These are phyloP conservation scores for Eremochloa ophiuroides DNA, from an alignment of 176 grass and related monocot genomes.

Conservation along the genomic window DNA sequence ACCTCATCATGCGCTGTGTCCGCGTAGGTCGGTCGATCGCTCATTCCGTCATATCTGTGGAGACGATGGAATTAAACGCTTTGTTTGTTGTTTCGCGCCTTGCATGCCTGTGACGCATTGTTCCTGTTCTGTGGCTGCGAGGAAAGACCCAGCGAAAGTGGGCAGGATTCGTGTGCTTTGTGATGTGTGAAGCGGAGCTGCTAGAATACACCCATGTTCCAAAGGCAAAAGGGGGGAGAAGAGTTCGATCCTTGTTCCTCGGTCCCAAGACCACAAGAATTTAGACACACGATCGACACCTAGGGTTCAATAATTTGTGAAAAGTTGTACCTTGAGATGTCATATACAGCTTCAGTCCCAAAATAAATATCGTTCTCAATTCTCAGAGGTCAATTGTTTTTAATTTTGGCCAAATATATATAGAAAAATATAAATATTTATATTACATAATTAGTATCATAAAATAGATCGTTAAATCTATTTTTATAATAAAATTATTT, in stretches of 20 bases:
- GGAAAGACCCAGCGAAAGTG: neutral
- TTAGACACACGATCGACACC: neutral
- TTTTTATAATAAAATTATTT: too few relatives aligned
- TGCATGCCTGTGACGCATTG: neutral
- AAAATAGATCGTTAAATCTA: too few relatives aligned
- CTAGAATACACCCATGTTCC: neutral
- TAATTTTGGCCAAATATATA: too few relatives aligned
- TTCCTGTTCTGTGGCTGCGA: conserved; percentile 21
- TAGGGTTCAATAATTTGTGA: neutral
- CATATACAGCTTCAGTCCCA: too few relatives aligned
- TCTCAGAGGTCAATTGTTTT: too few relatives aligned
- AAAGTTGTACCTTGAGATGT: neutral
- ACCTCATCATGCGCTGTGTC: neutral
- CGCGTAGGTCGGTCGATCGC: neutral
- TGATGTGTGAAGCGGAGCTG: neutral
- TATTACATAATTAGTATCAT: too few relatives aligned
- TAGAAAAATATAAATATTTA: too few relatives aligned
- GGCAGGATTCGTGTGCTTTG: neutral
- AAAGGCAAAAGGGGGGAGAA: neutral
- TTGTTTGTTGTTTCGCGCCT: neutral
- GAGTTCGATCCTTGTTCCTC: neutral
- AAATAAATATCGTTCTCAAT: too few relatives aligned
- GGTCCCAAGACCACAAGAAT: neutral
- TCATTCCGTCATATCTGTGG: too few relatives aligned
- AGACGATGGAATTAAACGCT: neutral